Evolutionary conservation across 2,329 filamentous ascomycete genomes (phyloP), one percentile per base, ranked within the genome.

Genomic region (Sporothrix mexicana): DNA sequence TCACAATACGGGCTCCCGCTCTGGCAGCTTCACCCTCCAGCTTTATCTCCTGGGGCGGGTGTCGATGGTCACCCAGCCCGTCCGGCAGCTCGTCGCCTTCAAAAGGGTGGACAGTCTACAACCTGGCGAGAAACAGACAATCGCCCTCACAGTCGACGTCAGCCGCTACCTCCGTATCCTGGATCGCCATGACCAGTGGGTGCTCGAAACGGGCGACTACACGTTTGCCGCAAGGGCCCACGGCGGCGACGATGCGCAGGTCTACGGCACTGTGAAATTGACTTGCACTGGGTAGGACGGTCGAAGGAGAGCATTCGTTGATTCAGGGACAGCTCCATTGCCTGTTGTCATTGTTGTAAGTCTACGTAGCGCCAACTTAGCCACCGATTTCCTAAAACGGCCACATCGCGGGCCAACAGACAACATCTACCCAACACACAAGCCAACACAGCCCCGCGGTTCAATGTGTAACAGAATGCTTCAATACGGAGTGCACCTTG

Each of bases 41-140:
- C n/a, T 71, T 13, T 66, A 57, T 43, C 47, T 71, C 3, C 59
- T 66, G 3, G 47, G 61, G 7, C 47, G 59, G 8, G 49, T 55
- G 17, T 66, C 70, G 12, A 45, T 47, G 3, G 59, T 57, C 25
- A 57, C 70, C 5, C 59, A 66, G 20, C 70, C 70, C 1, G 49
- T 66, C 17, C 59, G 70, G 3, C 70, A 71, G 45, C 69, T 71
- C 13, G 17, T 71, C 1, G 69, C 69, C 15, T 71, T 71, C 23
- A 45, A 55, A 4, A 45, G 57, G 17, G 57, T 64, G 25, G 55
- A 59, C 5, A 23, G 43, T 9, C 8, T 71, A 9, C n/a, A 36
- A 17, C 10, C 69, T 8, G 25, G 23, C 25, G 57, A 64, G 57
- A 36, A 17, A 15, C 41, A 43, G 4, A 36, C n/a, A 10, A 23